A percentile compares a stretch with the other conserved stretches of the same genome.
These are phyloP conservation scores for Pythium folliculosum DNA, from an alignment of 352 stramenopile genomes.

Conservation along the genomic window DNA sequence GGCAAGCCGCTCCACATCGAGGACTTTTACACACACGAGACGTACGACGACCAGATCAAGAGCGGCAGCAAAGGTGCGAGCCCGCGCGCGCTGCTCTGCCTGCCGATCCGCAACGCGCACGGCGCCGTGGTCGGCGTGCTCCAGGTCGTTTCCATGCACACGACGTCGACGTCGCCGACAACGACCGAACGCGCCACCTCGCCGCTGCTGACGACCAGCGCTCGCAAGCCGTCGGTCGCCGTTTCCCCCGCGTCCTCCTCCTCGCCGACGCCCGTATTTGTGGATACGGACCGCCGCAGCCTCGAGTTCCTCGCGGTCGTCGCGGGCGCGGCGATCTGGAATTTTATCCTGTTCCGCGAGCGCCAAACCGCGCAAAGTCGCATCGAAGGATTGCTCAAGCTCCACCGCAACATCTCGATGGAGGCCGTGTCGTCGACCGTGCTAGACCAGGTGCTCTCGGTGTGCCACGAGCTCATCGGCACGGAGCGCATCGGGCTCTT, in stretches of 20 bases:
- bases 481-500: conserved; percentile 73
- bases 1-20: conserved; percentile 53
- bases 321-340: conserved; percentile 67
- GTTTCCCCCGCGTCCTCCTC: background rate
- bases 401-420: conserved; percentile 76
- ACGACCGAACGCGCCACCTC: background rate
- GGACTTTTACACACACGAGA: conserved; percentile 58
- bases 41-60: conserved; percentile 51
- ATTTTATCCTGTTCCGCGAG: conserved; percentile 60
- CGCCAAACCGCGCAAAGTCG: conserved; percentile 65
- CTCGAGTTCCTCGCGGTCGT: conserved; percentile 62
- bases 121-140: conserved; percentile 57
- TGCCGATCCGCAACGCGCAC: conserved; percentile 73
- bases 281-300: conserved; percentile 45
- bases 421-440: conserved; percentile 56
- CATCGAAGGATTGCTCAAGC: conserved; percentile 68
- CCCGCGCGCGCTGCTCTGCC: conserved; percentile 52
- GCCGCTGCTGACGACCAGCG: background rate
- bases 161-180: background rate
- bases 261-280: conserved; percentile 27
- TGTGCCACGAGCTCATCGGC: conserved; percentile 71
- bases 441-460: conserved; percentile 62
- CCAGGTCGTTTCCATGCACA: conserved; percentile 39
- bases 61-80: conserved; percentile 32
- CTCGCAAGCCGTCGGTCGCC: background rate